These are phyloP conservation scores for Xylariales sp. DNA, from an alignment of 2,329 filamentous ascomycete genomes.

Conservation along the genomic window DNA sequence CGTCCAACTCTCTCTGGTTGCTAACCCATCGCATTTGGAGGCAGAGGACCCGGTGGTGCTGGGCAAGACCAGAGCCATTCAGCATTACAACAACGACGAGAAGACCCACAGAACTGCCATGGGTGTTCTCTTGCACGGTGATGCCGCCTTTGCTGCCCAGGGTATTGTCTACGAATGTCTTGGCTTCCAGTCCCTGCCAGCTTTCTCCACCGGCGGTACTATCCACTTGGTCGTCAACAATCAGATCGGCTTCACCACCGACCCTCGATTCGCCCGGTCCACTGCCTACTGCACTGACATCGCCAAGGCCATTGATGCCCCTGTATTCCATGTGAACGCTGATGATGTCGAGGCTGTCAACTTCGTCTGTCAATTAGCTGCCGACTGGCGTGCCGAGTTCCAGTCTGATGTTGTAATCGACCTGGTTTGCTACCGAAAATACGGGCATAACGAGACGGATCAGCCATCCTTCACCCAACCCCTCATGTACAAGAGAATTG, in stretches of 20 bases:
- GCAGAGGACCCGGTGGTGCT: constrained; percentile 97
- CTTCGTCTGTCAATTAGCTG: constrained; percentile 93
- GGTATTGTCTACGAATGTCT: constrained; percentile 98
- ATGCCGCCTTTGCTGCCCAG: constrained; percentile 93
- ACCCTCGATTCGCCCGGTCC: constrained; percentile 93
- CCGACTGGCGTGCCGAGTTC: constrained; percentile 98
- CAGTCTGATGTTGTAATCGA: constrained; percentile 98
- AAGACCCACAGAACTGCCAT: constrained; percentile 83
- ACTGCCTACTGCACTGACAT: constrained; percentile 99
- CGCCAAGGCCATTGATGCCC: constrained; percentile 96
- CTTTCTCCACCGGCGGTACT: constrained; percentile 95
- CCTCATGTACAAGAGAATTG: constrained; percentile 98
- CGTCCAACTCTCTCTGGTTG: constrained; percentile 96
- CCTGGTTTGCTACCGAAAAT: constrained; percentile 97
- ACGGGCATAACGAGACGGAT: constrained; percentile 99
- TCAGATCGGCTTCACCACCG: constrained; percentile 99
- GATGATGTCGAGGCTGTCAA: constrained; percentile 98
- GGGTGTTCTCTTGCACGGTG: constrained; percentile 93
- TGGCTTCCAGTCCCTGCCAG: constrained; percentile 91
- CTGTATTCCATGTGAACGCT: constrained; percentile 98
- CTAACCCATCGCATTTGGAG: constrained; percentile 97
- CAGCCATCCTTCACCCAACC: constrained; percentile 99
- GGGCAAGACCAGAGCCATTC: constrained; percentile 94
- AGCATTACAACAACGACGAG: constrained; percentile 99
- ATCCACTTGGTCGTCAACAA: constrained; percentile 98